Evolutionary conservation across 768 basidiomycete species (phyloP), one percentile per base, ranked within the genome.

Genomic region (Termitomyces sp.): DNA sequence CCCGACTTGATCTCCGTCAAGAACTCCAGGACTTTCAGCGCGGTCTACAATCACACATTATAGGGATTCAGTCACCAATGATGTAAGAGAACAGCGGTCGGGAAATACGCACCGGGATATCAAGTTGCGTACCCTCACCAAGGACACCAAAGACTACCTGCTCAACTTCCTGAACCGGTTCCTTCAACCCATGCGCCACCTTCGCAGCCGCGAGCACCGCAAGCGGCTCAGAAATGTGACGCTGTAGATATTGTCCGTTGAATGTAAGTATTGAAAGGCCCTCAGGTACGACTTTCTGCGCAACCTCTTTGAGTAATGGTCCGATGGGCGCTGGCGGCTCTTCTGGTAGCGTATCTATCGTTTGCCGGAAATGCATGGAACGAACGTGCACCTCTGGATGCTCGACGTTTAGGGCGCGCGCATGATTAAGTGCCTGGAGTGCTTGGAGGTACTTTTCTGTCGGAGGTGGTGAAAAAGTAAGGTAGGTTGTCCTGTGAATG

Each of bases 361-460:
- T 73, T 64, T 75, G 76, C 32, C 82, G 79, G 70, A 93, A 79
- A 68, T 94, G 82, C 4, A 89, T 78, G 45, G 88, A 71, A 38
- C 92, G 85, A 17, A 86, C 65, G 68, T 96, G 92, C 25, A 96
- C 74, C 57, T 87, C 84, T 0, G 94, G 83, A 60, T 87, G 70
- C 15, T 84, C 74, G 0, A 82, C 63, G 56, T 86, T 79, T 11
- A 93, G 64, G 3, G 76, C 68, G 17, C 77, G 77, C 0, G 88
- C 91, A 5, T 73, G 77, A 11, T 76, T 77, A 4, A 98, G 81
- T 0, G 90, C 91, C 65, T 81, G 80, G 4, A 86, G 72, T 0
- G 95, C 95, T 66, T 93, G 91, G 40, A 96, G 75, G 62, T 87
- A 85, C 72, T 93, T 92, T 70, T 86, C 95, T 95, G 64, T 29